Percentiles rank a stretch among this genome's conserved stretches.
phyloP scores from a whole-genome alignment of 345 rosid genomes.

The Sapria himalayana region DNA sequence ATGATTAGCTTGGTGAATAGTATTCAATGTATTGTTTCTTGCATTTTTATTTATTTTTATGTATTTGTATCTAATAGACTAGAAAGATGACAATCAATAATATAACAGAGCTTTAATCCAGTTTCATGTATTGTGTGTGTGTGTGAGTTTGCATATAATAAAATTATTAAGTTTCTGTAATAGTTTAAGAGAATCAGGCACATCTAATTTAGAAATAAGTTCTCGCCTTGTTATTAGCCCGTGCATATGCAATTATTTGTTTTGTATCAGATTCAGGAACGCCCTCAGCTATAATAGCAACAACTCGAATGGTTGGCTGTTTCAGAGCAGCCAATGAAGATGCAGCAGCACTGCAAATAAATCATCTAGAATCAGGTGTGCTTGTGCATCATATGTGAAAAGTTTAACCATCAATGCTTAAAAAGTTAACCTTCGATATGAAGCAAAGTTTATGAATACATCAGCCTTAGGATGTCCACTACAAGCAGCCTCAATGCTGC shows the following conservation, averaged over 20 bases:
- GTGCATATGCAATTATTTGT: conserved; percentile 78
- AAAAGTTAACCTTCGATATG: conserved; percentile 56
- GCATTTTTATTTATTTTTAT: no score
- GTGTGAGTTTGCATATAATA: no score
- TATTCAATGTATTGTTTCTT: no score
- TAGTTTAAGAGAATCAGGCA: background rate
- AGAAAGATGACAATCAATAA: no score
- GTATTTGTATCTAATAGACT: no score
- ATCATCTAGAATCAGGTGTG: no score
- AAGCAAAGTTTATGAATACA: conserved; percentile 88
- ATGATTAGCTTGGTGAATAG: no score
- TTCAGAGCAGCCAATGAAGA: conserved; percentile 91
- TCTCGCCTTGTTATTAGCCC: conserved; percentile 74
- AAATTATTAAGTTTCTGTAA: no score
- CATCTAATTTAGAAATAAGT: background rate
- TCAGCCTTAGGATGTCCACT: conserved; percentile 91
- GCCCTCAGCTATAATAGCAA: conserved; percentile 96
- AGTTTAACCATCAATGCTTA: no score
- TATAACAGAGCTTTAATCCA: no score
- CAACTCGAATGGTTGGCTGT: conserved; percentile 85
- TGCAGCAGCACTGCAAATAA: conserved; percentile 65
- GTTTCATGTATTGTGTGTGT: no score
- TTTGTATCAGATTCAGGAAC: conserved; percentile 94
- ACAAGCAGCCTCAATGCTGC: conserved; percentile 85
- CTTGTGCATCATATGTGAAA: no score